Conservation (phyloP, 352 stramenopile species). For the Phytophthora lateralis region DNA sequence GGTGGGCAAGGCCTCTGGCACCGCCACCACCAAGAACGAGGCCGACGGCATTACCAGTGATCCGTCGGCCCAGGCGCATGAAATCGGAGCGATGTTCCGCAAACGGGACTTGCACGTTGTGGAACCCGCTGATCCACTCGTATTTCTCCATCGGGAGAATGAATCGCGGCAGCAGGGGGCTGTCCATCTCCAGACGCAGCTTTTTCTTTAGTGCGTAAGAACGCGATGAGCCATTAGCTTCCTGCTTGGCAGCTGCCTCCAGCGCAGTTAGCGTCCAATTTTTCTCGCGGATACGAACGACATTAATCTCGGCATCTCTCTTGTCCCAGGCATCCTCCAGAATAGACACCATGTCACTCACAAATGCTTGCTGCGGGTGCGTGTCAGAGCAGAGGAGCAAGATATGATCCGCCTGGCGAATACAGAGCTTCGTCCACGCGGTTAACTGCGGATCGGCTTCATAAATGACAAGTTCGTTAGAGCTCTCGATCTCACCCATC, state of each 20-base stretch:
- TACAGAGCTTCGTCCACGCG: conserved; percentile 82
- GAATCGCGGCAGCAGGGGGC: conserved; percentile 67
- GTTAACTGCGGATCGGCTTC: conserved; percentile 77
- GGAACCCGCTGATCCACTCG: conserved; percentile 86
- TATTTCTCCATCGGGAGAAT: conserved; percentile 85
- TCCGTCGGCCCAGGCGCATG: conserved; percentile 85
- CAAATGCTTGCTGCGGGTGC: conserved; percentile 64
- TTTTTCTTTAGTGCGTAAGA: conserved; percentile 63
- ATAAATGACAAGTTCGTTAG: conserved; percentile 82
- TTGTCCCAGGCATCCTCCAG: conserved; percentile 72
- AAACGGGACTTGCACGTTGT: conserved; percentile 86
- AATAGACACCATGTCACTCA: conserved; percentile 76
- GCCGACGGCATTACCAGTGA: conserved; percentile 93
- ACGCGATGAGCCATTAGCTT: conserved; percentile 55
- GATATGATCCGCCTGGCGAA: conserved; percentile 86
- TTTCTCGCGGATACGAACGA: conserved; percentile 79
- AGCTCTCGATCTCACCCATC: conserved; percentile 83
- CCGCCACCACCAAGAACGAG: conserved; percentile 94
- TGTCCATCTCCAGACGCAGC: conserved; percentile 60
- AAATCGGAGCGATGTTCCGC: conserved; percentile 78
- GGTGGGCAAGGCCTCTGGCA: conserved; percentile 92
- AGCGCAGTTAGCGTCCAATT: conserved; percentile 75
- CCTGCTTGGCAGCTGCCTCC: conserved; percentile 45
- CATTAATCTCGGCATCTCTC: conserved; percentile 75
- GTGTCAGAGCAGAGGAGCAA: conserved; percentile 81